A percentile compares a stretch with the other conserved stretches of the same genome.
Evolutionary conservation across 371 early-diverging fungal species (phyloP).

Genomic region (Antonospora locustae): DNA sequence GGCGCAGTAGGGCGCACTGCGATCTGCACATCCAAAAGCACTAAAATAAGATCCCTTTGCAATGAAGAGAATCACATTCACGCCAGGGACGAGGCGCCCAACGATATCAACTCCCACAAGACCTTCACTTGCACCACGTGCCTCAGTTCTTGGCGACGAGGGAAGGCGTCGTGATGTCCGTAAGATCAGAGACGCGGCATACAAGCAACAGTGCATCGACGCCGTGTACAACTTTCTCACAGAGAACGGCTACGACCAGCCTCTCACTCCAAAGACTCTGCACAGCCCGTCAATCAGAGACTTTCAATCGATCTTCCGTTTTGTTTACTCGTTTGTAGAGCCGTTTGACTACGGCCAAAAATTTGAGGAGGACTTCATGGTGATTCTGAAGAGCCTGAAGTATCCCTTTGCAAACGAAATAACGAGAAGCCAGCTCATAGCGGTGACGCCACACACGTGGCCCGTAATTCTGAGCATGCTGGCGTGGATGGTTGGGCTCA

Average conservation of each 20-base stretch:
- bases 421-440: slow-evolving; percentile 63
- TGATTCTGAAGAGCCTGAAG: slow-evolving; percentile 63
- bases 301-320: slow-evolving; percentile 72
- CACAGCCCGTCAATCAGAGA: slow-evolving; percentile 65
- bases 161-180: slow-evolving; percentile 29
- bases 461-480: slow-evolving; percentile 70
- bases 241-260: slow-evolving; percentile 61
- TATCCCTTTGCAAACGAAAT: slow-evolving; percentile 78
- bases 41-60: no score
- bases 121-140: slow-evolving; percentile 8
- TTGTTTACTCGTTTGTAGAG: slow-evolving; percentile 66
- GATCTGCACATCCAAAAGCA: no score
- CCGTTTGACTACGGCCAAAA: slow-evolving; percentile 58
- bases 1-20: no score
- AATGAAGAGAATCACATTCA: slow-evolving; percentile 41
- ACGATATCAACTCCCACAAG: slow-evolving; percentile 7
- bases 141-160: slow-evolving; percentile 25
- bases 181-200: slow-evolving; percentile 59
- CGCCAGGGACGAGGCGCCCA: slow-evolving; percentile 33
- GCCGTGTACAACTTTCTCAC: slow-evolving; percentile 61
- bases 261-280: slow-evolving; percentile 59
- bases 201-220: slow-evolving; percentile 59
- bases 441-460: slow-evolving; percentile 71
- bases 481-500: slow-evolving; percentile 71
- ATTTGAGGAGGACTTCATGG: slow-evolving; percentile 71